Base-by-base conservation (phyloP, 2,329 filamentous ascomycete species). In the Diaporthe eres region DNA sequence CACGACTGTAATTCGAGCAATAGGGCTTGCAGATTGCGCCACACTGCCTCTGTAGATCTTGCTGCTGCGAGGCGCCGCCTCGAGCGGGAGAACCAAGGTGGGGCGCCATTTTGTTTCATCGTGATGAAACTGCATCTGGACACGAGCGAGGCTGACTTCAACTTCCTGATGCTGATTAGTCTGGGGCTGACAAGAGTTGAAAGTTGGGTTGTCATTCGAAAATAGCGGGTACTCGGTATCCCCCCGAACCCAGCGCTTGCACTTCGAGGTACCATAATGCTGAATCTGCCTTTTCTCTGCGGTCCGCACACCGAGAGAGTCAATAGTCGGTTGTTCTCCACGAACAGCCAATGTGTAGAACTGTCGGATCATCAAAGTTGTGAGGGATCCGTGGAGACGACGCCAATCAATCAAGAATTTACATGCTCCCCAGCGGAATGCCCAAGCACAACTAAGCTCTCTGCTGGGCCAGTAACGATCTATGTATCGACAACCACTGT, bases 21-120 rank as follows among this genome's bases (percentile, higher is more conserved):
- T 4, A 9, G 12, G 10, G 34, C 57, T 37, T 60, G 57, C 34
- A 39, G 34, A 39, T 60, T 39, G 34, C 57, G 19, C 12, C 31
- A 37, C 57, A 60, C 57, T 60, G 34, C 34, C 57, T 39, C 31
- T 39, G 57, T 60, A 60, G 57, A 60, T 60, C 34, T 60, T 39
- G 57, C 34, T 8, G 34, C 34, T 39, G 57, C 5, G 22, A 39
- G 57, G 10, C 57, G 34, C 22, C 57, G 7, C 53, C 44, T 57
- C 6, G 15, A 57, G 53, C 28, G 47, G 47, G 47, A 55, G 6
- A 8, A 9, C 22, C 53, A 28, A n/a, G 57, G 57, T 60, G 57
- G 57, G 19, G 10, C 57, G 2, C 34, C 34, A n/a, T 39, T 39
- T n/a, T 37, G 57, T 60, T 60, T 60, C 57, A 60, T 15, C 34